Base-by-base conservation (phyloP, 106 monocot species). In the Cymbidium sinense region DNA sequence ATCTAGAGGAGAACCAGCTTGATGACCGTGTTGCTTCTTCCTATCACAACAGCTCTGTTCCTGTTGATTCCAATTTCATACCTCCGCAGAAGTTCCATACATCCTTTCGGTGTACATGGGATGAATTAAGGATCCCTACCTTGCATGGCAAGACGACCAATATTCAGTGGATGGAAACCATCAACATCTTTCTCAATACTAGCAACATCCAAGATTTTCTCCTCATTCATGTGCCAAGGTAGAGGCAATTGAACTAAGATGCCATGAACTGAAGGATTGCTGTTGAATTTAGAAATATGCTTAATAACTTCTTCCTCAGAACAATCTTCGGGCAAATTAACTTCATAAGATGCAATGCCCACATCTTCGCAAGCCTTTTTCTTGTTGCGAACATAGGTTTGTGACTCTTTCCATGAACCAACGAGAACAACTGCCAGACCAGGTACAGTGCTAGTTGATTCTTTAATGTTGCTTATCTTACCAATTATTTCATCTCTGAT, bases 121-220 rank as follows among this genome's bases (percentile, higher is more conserved):
- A 98, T 84, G 82, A 94, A 99, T n/a, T 92, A 79, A 1, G 94
- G 94, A 28, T 99, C 88, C 74, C 96, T 84, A 9, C 94, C 98
- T 90, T 92, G 98, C 90, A 95, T 90, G 13, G 98, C 90, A 80
- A 94, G 92, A 44, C 90, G 86, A 34, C 98, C 98, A 72, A 90
- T 99, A 82, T 99, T 99, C 44, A 92, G 82, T 35, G 94, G 98
- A 82, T 99, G 94, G 75, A 99, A 99, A 52, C 98, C 98, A 84
- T 99, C 98, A 20, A 99, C 92, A 75, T 99, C 94, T 83, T 99
- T 99, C 77, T 99, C 98, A 52, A 94, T 95, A 73, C 82, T 83
- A 64, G 92, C 90, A 34, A 86, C 77, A 78, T 90, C 87, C 50
- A 94, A 83, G 64, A 99, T 90, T 77, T 78, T 92, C 80, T 88